Percentiles rank a stretch among this genome's conserved stretches.
These are phyloP conservation scores for Penicillium macrosclerotiorum DNA, from an alignment of 495 filamentous ascomycete species.

Conservation along the genomic window DNA sequence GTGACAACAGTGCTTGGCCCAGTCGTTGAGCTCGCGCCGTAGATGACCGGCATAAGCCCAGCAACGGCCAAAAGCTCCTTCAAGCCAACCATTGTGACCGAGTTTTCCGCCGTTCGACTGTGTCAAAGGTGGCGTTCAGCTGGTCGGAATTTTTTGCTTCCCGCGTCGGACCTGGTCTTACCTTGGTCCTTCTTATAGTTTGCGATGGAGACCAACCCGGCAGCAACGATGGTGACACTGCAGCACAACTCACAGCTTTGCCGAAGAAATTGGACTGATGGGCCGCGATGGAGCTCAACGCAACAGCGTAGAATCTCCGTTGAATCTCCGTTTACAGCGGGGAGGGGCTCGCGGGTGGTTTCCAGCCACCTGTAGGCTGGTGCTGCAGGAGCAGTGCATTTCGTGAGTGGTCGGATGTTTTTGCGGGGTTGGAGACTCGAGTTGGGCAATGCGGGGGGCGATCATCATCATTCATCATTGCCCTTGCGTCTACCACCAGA, in stretches of 20 bases:
- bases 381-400: slow-evolving; percentile 4
- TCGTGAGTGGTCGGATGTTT: slow-evolving; percentile 12
- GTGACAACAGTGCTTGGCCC: slow-evolving; percentile 9
- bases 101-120: neutral
- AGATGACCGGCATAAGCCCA: slow-evolving; percentile 30
- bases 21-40: slow-evolving; percentile 22
- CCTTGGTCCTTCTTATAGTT: slow-evolving; percentile 14
- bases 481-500: too few relatives aligned
- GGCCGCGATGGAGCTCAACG: slow-evolving; percentile 12
- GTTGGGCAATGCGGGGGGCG: slow-evolving; percentile 5
- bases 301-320: slow-evolving; percentile 15
- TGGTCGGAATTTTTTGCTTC: neutral
- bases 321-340: slow-evolving; percentile 18
- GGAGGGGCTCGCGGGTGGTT: slow-evolving; percentile 1
- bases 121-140: slow-evolving; percentile 3
- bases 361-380: neutral
- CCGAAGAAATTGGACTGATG: slow-evolving; percentile 5
- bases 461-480: slow-evolving; percentile 2
- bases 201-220: neutral
- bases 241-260: neutral
- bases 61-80: slow-evolving; percentile 22
- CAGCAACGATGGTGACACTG: neutral
- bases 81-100: slow-evolving; percentile 28
- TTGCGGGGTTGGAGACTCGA: slow-evolving; percentile 18
- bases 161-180: neutral